Conservation (phyloP, 1,284 basidiomycete species). For the Inonotus obliquus region DNA sequence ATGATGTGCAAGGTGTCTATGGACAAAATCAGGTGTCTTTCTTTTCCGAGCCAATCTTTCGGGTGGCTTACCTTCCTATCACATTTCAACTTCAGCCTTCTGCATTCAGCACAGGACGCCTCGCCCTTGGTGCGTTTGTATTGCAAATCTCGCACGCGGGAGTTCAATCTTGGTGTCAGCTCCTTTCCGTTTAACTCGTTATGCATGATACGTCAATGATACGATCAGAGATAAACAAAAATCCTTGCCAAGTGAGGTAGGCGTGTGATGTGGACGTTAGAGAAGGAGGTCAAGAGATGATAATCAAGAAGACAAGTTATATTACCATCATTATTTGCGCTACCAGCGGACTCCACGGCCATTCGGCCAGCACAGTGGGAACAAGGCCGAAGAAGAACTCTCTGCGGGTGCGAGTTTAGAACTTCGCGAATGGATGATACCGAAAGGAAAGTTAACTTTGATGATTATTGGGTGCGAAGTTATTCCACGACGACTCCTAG, state of each 20-base stretch:
- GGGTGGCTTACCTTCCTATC: constrained; percentile 12
- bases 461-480: too few species aligned
- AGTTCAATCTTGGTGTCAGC: not conserved
- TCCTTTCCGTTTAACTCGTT: not conserved
- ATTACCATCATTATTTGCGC: too few species aligned
- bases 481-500: too few species aligned
- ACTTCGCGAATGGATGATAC: too few species aligned
- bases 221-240: not conserved
- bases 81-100: constrained; percentile 17
- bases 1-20: constrained; percentile 15
- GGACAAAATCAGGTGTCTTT: not conserved
- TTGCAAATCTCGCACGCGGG: constrained; percentile 10
- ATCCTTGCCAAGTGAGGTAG: not conserved
- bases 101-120: constrained; percentile 18
- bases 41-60: not conserved
- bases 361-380: too few species aligned
- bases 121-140: constrained; percentile 4
- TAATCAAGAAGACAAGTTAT: not conserved
- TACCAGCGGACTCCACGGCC: too few species aligned
- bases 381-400: too few species aligned
- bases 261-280: too few species aligned
- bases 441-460: too few species aligned
- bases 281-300: not conserved
- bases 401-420: too few species aligned
- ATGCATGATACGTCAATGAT: not conserved